Base-by-base conservation (phyloP, 169 alveolate genomes). In the Plasmodium coatneyi region DNA sequence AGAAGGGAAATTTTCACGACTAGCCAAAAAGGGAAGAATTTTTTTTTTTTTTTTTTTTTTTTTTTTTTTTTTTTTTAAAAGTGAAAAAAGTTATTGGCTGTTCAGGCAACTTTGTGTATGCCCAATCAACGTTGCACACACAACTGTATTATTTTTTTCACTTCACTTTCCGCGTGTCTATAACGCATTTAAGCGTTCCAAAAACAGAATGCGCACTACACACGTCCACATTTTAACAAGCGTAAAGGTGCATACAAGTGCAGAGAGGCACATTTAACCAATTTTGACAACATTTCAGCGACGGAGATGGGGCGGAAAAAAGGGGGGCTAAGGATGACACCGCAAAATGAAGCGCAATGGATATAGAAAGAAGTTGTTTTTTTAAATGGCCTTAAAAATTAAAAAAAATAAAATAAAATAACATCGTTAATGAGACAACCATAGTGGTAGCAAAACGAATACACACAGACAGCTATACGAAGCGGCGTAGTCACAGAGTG, bases 201-300 rank as follows among this genome's bases (percentile, higher is more conserved):
- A 5, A 66, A 66, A 66, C 19, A 22, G 5, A 66, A 66, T 66
- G 76, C 36, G 76, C 36, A 66, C 36, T 66, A 52, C 66, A 22
- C 41, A 19, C 25, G 9, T 19, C 25, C 46, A 82, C 71, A 41
- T 66, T 66, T 60, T 66, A 39, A 1, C n/a, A 25, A 30, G 32
- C 22, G 16, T 19, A 19, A 39, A 83, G 78, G 92, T 83, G 92
- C 92, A 83, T 71, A 70, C 34, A 83, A 83, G 92, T 83, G 92
- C 92, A 83, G 30, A 39, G n/a, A n/a, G 46, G 49, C 41, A 41
- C 30, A 41, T 41, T 79, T 34, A 36, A 36, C 54, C 25, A 79
- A 79, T 19, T 79, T 22, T 25, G 16, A 25, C 32, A 30, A 25
- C 71, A 41, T 1, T 79, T 36, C 39, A 79, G 39, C 16, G 46